These are phyloP conservation scores for Massariosphaeria phaeospora DNA, from an alignment of 495 filamentous ascomycete species.

Conservation along the genomic window DNA sequence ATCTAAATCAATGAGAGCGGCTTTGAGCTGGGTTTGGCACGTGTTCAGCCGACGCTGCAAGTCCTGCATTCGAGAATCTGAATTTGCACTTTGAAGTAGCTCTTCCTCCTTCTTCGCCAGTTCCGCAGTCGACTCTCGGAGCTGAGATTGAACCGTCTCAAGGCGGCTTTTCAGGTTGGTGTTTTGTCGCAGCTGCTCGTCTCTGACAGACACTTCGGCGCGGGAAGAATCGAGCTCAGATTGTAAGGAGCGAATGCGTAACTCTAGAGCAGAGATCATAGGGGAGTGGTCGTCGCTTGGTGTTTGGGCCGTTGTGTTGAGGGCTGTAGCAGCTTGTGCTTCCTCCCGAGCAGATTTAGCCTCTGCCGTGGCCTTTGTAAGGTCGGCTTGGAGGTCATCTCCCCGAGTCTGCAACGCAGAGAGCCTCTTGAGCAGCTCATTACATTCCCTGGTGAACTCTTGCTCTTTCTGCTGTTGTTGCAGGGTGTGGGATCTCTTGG, in stretches of 20 bases:
- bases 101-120: neutral
- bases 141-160: neutral
- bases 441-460: slow-evolving; percentile 10
- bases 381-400: slow-evolving; percentile 11
- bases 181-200: neutral
- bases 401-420: slow-evolving; percentile 6
- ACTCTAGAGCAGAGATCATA: slow-evolving; percentile 13
- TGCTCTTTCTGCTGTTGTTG: slow-evolving; percentile 1
- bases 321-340: slow-evolving; percentile 5
- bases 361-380: slow-evolving; percentile 20
- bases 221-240: neutral
- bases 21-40: neutral
- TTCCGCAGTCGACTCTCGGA: neutral
- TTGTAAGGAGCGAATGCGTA: neutral
- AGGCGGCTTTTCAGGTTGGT: neutral
- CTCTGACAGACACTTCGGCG: neutral
- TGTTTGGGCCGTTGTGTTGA: neutral
- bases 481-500: neutral
- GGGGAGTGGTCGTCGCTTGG: neutral
- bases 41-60: neutral
- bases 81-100: neutral
- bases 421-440: slow-evolving; percentile 6
- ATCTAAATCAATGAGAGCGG: neutral
- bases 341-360: slow-evolving; percentile 11
- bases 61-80: no score